Conservation (phyloP, 2,329 filamentous ascomycete species). For the Penicillium digitatum region DNA sequence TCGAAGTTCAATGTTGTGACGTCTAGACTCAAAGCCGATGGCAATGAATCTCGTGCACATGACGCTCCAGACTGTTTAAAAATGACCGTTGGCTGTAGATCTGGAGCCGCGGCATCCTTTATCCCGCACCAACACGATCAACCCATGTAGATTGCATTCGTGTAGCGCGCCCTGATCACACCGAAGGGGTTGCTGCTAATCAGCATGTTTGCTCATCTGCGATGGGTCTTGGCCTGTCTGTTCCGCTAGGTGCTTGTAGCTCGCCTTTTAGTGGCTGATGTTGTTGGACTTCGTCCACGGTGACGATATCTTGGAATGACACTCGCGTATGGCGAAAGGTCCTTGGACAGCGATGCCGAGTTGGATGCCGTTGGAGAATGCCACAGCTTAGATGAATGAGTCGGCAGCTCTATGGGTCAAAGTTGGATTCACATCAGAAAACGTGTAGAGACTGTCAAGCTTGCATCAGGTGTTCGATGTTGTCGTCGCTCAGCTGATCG, state of each 20-base stretch:
- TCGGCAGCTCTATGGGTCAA: constrained; percentile 48
- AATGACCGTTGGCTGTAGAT: constrained; percentile 51
- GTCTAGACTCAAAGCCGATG: constrained; percentile 1
- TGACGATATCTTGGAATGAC: constrained; percentile 56
- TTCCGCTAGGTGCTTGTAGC: constrained; percentile 58
- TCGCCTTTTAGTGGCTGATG: constrained; percentile 64
- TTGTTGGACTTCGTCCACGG: constrained; percentile 55
- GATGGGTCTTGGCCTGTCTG: constrained; percentile 46
- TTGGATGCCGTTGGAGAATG: constrained; percentile 68
- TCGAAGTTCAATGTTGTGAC: not conserved
- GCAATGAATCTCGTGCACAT: constrained; percentile 42
- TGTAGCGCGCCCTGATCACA: constrained; percentile 59
- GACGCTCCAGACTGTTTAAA: constrained; percentile 57
- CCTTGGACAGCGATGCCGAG: constrained; percentile 56
- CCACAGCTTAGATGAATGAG: constrained; percentile 50
- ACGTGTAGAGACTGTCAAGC: constrained; percentile 62
- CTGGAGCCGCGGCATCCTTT: constrained; percentile 58
- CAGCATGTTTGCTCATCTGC: constrained; percentile 53
- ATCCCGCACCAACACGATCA: constrained; percentile 59
- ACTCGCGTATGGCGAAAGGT: constrained; percentile 48
- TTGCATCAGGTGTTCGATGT: constrained; percentile 54
- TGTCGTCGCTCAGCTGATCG: constrained; percentile 43
- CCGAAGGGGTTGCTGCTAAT: constrained; percentile 73
- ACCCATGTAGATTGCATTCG: constrained; percentile 66
- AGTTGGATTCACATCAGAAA: constrained; percentile 58